Base-by-base conservation (phyloP, 2,329 filamentous ascomycete species). In the Neofusicoccum laricinum region DNA sequence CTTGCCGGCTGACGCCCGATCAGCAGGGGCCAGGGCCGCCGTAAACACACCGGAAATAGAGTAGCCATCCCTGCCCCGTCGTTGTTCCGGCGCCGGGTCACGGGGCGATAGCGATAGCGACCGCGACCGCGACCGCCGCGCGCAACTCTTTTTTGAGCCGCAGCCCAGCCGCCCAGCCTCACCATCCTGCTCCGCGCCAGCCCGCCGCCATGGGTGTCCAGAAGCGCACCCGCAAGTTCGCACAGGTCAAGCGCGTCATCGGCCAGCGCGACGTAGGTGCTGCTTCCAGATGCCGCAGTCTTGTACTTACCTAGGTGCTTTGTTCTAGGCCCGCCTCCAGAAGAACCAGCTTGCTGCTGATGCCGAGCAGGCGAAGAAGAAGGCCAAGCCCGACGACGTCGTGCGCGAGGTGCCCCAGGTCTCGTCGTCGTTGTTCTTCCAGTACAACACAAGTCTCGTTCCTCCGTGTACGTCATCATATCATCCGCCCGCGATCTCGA, bases 151-250 rank as follows among this genome's bases (percentile, higher is more conserved):
- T 59, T 51, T 51, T 10, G 30, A 51, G 21, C 46, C 21, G 46
- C 43, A 21, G 7, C 5, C 7, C 17, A 10, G 41, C 43, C 36
- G 14, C 11, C 36, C 36, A 38, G 10, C 10, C 17, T 12, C n/a
- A 32, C 58, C 11, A 8, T 19, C 34, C 21, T 17, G n/a, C 43
- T 3, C 34, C 32, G 7, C 41, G 30, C 12, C n/a, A 25, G 17
- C n/a, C 19, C n/a, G 17, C 21, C 30, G 77, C 67, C 40, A 97
- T 97, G 94, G 93, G 93, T 79, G 87, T 93, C 70, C 87, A 89
- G 68, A 97, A 96, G 82, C 92, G 89, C 77, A 96, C 92, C 61
- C 88, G 93, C 81, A 97, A 97, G 82, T 98, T 97, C 77, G 94
- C 88, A 65, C 69, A 72, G 46, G 88, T 93, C 74, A 96, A 97